Percentiles rank a stretch among this genome's conserved stretches.
Evolutionary conservation across 2,329 filamentous ascomycete genomes (phyloP).

Genomic region (Meredithiella fracta): DNA sequence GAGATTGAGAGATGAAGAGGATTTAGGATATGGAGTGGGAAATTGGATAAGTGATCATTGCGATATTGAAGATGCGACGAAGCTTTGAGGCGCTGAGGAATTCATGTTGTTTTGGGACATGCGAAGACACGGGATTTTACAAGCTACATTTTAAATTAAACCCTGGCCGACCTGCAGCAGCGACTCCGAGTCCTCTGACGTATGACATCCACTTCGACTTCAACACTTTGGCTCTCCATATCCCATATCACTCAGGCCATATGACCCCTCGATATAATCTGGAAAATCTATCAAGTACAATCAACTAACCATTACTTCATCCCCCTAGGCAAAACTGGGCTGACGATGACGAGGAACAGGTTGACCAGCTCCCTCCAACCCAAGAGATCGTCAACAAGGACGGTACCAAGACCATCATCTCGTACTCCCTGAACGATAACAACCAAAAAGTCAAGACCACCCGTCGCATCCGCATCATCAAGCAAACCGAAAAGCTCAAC

Average conservation of each 20-base stretch:
- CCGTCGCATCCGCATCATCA: conserved; percentile 81
- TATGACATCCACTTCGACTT: background rate
- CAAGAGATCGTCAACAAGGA: conserved; percentile 95
- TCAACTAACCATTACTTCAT: background rate
- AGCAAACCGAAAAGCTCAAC: conserved; percentile 87
- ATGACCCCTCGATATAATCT: background rate
- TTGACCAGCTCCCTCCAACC: conserved; percentile 55
- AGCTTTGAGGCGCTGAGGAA: no score
- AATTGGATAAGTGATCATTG: no score
- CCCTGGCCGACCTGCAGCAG: background rate
- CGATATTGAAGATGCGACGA: no score
- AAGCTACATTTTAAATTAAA: background rate
- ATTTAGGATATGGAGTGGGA: no score
- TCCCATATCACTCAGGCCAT: background rate
- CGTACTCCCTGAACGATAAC: conserved; percentile 78
- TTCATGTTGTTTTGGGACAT: background rate
- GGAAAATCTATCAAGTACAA: background rate
- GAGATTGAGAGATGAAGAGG: no score
- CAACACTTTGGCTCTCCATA: background rate
- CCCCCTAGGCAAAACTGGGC: conserved; percentile 61
- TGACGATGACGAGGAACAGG: conserved; percentile 72
- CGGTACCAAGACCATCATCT: conserved; percentile 89
- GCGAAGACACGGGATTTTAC: no score
- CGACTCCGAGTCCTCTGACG: background rate
- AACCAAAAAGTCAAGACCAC: conserved; percentile 96